Base-by-base conservation (phyloP, 208 protist genomes). In the Trypanosoma congolense region DNA sequence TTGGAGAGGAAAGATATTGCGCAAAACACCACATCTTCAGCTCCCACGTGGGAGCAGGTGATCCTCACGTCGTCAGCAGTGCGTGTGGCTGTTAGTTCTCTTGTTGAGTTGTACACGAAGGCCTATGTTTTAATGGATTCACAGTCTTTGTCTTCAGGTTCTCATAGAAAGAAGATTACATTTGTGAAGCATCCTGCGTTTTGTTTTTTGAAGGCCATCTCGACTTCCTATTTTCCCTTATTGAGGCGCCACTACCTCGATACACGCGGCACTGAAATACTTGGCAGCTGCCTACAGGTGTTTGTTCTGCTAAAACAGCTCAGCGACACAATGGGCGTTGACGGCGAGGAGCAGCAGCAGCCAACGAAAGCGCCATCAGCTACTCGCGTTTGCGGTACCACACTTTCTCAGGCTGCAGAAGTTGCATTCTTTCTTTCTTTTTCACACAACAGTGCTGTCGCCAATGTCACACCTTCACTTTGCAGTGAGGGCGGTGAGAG, bases 381-480 rank as follows among this genome's bases (percentile, higher is more conserved):
- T 14, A 56, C 49, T 55, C 58, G 56, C 35, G 67, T 77, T 1
- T 87, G 84, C 53, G 85, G 85, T 21, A 75, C 72, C 8, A 52
- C 33, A 2, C 69, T 84, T 24, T 44, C 66, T 0, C 69, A 83
- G 35, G 81, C 80, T 10, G 9, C 81, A 4, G 85, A 92, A 33
- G 73, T 79, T 0, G 58, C 60, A 19, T 92, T 87, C 58, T 92
- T 89, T 43, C 50, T 86, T 2, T 70, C 66, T 12, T 62, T 74
- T 38, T 65, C 67, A 14, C 14, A 36, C 6, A n/a, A 19, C 35
- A 18, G 25, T 29, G 9, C n/a, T 29, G 2, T 29, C 22, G 18
- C 12, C 22, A 45, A 1, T 22, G 45, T 9, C 48, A 28, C 28
- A 12, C 2, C 42, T 1, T 5, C 14, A n/a, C 2, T 4, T 1